Percentiles rank a stretch among this genome's conserved stretches.
Conservation (phyloP, 2,329 filamentous ascomycete species). For the Sarocladium oryzae region DNA sequence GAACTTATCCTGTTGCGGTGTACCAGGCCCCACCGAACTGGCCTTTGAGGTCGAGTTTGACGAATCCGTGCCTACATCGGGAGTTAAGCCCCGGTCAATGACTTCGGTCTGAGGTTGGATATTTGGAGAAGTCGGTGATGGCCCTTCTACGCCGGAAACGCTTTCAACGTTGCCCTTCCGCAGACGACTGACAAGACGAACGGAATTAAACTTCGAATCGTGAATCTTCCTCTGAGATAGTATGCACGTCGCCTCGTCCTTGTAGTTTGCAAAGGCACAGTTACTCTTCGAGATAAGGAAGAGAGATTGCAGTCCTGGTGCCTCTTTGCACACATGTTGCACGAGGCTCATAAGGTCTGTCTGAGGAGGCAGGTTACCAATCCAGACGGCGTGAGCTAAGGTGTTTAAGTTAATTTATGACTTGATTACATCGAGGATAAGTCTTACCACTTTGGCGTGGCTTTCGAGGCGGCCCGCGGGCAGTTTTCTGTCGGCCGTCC, state of each 20-base stretch:
- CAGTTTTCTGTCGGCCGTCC: constrained; percentile 16
- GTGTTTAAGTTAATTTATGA: not conserved
- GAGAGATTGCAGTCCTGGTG: constrained; percentile 74
- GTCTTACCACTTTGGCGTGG: constrained; percentile 54
- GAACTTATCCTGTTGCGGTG: constrained; percentile 59
- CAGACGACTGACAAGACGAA: constrained; percentile 78
- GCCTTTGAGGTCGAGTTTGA: not conserved
- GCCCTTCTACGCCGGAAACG: constrained; percentile 40
- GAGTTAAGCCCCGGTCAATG: too few species aligned
- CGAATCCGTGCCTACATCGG: constrained; percentile 4
- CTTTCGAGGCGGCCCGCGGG: constrained; percentile 30
- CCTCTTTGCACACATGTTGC: constrained; percentile 78
- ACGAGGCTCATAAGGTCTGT: constrained; percentile 80
- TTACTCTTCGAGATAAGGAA: constrained; percentile 97
- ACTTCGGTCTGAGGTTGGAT: too few species aligned
- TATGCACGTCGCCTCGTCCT: constrained; percentile 67
- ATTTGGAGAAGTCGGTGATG: constrained; percentile 20
- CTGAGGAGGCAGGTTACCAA: constrained; percentile 84
- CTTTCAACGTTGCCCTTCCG: constrained; percentile 50
- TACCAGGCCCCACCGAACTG: not conserved
- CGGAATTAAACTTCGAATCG: constrained; percentile 82
- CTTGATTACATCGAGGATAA: not conserved
- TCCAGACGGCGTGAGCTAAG: constrained; percentile 89
- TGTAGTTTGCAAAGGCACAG: constrained; percentile 94
- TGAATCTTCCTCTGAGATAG: constrained; percentile 79